Base-by-base conservation (phyloP, 1,284 basidiomycete species). In the Fomitopsis schrenkii region DNA sequence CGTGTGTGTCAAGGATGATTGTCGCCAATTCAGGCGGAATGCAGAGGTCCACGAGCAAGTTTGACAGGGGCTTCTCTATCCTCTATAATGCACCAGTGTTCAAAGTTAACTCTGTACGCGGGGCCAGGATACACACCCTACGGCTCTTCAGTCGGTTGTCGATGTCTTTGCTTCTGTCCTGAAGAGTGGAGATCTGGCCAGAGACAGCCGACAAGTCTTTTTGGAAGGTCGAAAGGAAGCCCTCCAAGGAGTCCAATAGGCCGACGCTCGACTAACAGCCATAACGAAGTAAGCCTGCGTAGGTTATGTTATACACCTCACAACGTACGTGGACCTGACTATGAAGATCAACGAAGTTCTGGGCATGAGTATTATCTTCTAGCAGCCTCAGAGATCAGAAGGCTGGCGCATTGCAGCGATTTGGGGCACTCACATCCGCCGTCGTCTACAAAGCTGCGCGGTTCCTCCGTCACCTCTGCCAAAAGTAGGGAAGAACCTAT, bases 191-290 rank as follows among this genome's bases (percentile, higher is more conserved):
- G 71, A 99, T 97, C 72, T 99, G 96, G 0, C 94, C 92, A 2
- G 97, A 98, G 5, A 98, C 95, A 2, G 90, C 88, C 3, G 92
- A 91, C 5, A 99, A 82, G 75, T 99, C 96, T 66, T 84, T 90
- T 75, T 98, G 95, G 70, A 99, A 99, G 0, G 94, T 97, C 1
- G 94, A 94, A 10, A 98, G 83, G 74, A 98, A 98, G 2, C 86
- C 81, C 66, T 96, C 90, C 3, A 99, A 82, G 0, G 93, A 93
- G 65, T 92, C 87, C 53, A 98, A 80, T 45, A 98, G 80, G 65
- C 83, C 80, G 55, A 89, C 79, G 71, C 92, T 92, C 52, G 88
- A 86, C 91, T 94, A 65, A 28, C 54, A 60, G 55, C 54, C 55
- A 57, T 59, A 35, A 62, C 48, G 10, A 48, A 41, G 10, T 44